Evolutionary conservation across 2,329 filamentous ascomycete genomes (phyloP), one percentile per base, ranked within the genome.

Genomic region (Arthrobotrys sphaeroides): DNA sequence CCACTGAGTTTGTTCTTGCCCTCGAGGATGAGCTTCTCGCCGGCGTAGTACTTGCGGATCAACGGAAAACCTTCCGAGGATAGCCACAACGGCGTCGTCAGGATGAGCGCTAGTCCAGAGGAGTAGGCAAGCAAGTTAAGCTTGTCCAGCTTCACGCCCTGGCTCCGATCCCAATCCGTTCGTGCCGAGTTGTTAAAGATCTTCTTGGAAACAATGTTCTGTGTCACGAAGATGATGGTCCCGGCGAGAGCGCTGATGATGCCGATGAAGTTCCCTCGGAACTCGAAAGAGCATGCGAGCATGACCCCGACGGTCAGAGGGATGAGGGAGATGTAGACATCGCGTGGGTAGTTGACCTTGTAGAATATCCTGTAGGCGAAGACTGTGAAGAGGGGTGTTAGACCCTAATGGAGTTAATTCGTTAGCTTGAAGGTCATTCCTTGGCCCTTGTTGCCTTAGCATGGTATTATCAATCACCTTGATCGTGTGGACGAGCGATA

Each of bases 131-230:
- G 86, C 16, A 99, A 86, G 81, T 99, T 99, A 42, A 99, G 88
- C 84, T 99, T 99, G 84, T 99, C 95, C 16, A 97, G 87, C 83
- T 97, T 98, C 10, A 86, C 83, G 0, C 87, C 86, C 33, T 85
- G 82, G 0, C 88, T 88, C 1, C 85, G 84, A 64, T 97, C 92
- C 5, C 90, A 88, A 83, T 97, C 94, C 1, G 92, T 91, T 72
- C 90, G 90, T 5, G 93, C 90, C 5, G 92, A 93, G 81, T 97
- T 94, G 82, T 97, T 99, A 85, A 99, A 99, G 7, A 99, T 89
- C 78, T 93, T 92, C 83, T 99, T 99, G 18, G 94, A 98, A 78
- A 97, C 96, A 69, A 99, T 99, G 81, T 99, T 99, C 81, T 99
- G 95, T 0, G 93, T 95, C 36, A 99, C 95, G 81, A 99, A 99